Evolutionary conservation across 2,329 filamentous ascomycete species (phyloP), one percentile per base, ranked within the genome.

Genomic region (Monilinia aucupariae): DNA sequence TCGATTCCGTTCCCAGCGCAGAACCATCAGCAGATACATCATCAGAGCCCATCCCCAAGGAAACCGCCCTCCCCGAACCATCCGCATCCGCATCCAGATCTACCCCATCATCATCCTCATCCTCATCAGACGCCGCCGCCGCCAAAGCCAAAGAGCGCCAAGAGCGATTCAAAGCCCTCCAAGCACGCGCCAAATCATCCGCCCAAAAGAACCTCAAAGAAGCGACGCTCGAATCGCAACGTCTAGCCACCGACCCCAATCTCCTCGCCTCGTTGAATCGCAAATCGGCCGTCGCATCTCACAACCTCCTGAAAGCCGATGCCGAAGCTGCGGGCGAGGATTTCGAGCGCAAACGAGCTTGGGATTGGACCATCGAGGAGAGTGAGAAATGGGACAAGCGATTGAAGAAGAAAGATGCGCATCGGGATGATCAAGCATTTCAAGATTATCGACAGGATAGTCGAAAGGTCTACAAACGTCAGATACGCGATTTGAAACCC

Each of bases 361-460:
- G 94, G 94, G 94, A 97, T 78, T 99, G 94, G 90, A 99, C 94
- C 0, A 80, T 93, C 8, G 94, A 99, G 68, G 94, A 99, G 78
- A 90, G 86, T 70, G 94, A 97, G 78, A 85, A 84, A 69, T 99
- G 94, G 94, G 94, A 99, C 76, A 88, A 88, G 78, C 87, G 92
- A 39, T 79, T 96, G 75, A 90, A 88, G 72, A 96, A 96, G 82
- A 96, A 92, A 78, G 85, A 85, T 64, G 84, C 85, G 22, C 88
- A 90, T 71, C 83, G 89, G 66, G 91, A 96, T 74, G 87, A 93
- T 75, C 91, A 92, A 64, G 89, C 91, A 3, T 99, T 99, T 78
- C 85, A 89, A 71, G 92, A 97, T 75, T 96, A 96, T 77, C 83
- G 84, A 7, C 86, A 90, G 70, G 92, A 97, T 75, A 90, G 91